Base-by-base conservation (phyloP, 306 rosid species). In the Macrotyloma uniflorum region DNA sequence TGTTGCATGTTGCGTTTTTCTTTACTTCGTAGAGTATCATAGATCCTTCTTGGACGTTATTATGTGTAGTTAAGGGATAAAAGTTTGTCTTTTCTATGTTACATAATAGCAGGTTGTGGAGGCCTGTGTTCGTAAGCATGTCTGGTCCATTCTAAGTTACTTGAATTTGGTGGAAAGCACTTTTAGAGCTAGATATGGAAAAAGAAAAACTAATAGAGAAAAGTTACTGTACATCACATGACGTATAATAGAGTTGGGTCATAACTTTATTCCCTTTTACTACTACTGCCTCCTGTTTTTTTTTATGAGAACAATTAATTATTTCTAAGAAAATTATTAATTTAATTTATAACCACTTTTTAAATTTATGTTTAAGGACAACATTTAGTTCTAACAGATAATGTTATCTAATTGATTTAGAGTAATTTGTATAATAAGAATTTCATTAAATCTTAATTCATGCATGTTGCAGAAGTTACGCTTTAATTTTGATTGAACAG, bases 211-310 rank as follows among this genome's bases (percentile, higher is more conserved):
- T 20, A 20, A 10, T 55, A 10, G 9, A 54, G 0, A 2, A 55
- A 10, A 12, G 1, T 15, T 19, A 19, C 19, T 2, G 4, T 54
- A 10, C 62, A 22, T 54, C 32, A 54, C 16, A 11, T 55, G 8
- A 26, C 14, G 8, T 26, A 5, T 26, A 51, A 49, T 36, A 23
- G 53, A 55, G 59, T 50, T 72, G 28, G 69, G 5, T 42, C 42
- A 26, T 67, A 63, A 53, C 53, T 53, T 22, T 70, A 49, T 54
- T 2, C 32, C 62, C 59, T 64, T 63, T 19, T 26, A 72, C 79
- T 26, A 72, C 79, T 72, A 33, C 26, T 35, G 15, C 15, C 15
- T 3, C 16, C 47, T 0, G 7, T 10, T 12, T 42, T 12, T 42
- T 12, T 11, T 42, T 12, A 13, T 42, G 5, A 42, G 15, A 12